These are phyloP conservation scores for Metarhizium album DNA, from an alignment of 2,329 filamentous ascomycete genomes.

Conservation along the genomic window DNA sequence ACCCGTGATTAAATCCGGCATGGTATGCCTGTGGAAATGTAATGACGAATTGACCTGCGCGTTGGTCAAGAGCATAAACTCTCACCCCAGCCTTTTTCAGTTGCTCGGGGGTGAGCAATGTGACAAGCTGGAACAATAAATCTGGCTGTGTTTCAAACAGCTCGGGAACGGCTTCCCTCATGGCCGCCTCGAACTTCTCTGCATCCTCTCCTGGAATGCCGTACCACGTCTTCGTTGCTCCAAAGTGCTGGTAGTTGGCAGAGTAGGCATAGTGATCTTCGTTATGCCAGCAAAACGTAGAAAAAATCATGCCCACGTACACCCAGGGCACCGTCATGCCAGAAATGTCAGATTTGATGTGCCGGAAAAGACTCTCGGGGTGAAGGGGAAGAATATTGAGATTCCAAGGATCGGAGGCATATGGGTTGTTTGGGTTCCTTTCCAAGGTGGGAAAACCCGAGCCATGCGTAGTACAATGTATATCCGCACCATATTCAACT, in stretches of 20 bases:
- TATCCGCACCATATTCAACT: slow-evolving; percentile 95
- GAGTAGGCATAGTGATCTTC: slow-evolving; percentile 98
- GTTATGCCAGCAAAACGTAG: slow-evolving; percentile 98
- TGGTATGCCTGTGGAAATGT: slow-evolving; percentile 97
- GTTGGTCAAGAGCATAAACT: slow-evolving; percentile 90
- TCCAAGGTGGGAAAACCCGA: slow-evolving; percentile 95
- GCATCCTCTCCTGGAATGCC: slow-evolving; percentile 91
- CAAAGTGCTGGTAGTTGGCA: slow-evolving; percentile 96
- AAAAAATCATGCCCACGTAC: slow-evolving; percentile 99
- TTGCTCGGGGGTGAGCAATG: slow-evolving; percentile 84
- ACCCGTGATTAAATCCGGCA: slow-evolving; percentile 95
- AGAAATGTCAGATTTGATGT: slow-evolving; percentile 97
- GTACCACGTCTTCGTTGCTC: slow-evolving; percentile 98
- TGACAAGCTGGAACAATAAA: slow-evolving; percentile 94
- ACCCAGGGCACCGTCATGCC: slow-evolving; percentile 99
- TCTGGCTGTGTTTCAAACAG: slow-evolving; percentile 96
- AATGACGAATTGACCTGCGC: slow-evolving; percentile 90
- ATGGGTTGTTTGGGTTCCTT: slow-evolving; percentile 75
- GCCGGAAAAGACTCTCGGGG: slow-evolving; percentile 83
- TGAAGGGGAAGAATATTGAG: slow-evolving; percentile 86
- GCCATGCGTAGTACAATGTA: slow-evolving; percentile 94
- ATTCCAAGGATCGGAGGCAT: slow-evolving; percentile 90
- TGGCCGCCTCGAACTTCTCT: slow-evolving; percentile 88
- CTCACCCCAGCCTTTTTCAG: slow-evolving; percentile 85
- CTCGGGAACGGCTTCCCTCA: slow-evolving; percentile 90